Percentiles rank a stretch among this genome's conserved stretches.
These are phyloP conservation scores for Sophora flavescens DNA, from an alignment of 306 rosid species.

Conservation along the genomic window DNA sequence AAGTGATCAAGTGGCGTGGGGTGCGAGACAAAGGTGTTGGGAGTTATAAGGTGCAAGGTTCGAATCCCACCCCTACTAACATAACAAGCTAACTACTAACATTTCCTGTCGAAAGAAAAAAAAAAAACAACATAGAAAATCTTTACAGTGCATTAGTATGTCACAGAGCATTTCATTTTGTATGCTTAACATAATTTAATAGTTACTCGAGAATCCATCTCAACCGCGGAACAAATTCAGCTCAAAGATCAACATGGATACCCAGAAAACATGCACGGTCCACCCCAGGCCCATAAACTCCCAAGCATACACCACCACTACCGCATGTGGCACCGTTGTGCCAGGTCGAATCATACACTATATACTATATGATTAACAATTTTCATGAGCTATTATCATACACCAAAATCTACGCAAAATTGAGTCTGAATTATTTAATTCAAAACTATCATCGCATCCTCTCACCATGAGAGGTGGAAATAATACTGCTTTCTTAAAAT, in stretches of 20 bases:
- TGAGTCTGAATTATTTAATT: background rate
- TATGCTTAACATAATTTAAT: background rate
- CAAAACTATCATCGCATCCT: background rate
- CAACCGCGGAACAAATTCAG: background rate
- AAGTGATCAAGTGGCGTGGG: too few relatives aligned
- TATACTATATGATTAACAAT: background rate
- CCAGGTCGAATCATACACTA: background rate
- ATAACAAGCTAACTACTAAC: too few relatives aligned
- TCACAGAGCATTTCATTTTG: background rate
- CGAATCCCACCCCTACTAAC: too few relatives aligned
- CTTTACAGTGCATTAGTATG: background rate
- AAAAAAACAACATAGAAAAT: too few relatives aligned
- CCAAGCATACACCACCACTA: background rate
- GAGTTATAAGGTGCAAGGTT: too few relatives aligned
- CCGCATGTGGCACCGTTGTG: too few relatives aligned
- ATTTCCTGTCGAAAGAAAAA: too few relatives aligned
- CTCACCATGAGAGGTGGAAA: background rate
- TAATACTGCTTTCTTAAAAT: background rate
- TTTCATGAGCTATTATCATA: background rate
- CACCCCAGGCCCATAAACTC: background rate
- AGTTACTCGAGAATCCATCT: background rate
- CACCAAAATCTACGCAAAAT: background rate
- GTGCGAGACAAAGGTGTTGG: too few relatives aligned
- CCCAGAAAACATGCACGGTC: background rate
- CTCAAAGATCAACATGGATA: constrained; percentile 10